Evolutionary conservation across 768 basidiomycete species (phyloP).

Genomic region (Amylocystis lapponica): DNA sequence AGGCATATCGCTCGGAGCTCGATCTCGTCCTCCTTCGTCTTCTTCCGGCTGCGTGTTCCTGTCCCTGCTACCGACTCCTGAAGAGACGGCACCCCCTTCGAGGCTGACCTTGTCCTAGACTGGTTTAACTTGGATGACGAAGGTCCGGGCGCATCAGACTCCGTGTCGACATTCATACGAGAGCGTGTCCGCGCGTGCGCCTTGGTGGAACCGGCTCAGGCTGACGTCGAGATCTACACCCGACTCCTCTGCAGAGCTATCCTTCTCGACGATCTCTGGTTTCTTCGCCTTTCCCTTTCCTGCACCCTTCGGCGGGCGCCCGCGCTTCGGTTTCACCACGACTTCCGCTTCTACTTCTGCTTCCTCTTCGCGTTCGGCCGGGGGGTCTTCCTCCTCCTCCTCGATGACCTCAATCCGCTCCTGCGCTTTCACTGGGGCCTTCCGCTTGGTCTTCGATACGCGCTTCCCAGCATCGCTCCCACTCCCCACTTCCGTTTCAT

Average conservation of each 20-base stretch:
- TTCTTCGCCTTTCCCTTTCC: no score
- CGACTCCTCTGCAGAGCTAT: constrained; percentile 1
- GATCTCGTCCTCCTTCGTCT: constrained; percentile 14
- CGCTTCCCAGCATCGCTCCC: constrained; percentile 20
- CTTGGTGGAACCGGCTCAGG: constrained; percentile 11
- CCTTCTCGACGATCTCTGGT: background rate
- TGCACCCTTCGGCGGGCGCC: constrained; percentile 10
- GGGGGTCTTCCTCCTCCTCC: constrained; percentile 23
- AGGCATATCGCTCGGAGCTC: constrained; percentile 5
- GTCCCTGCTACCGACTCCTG: background rate
- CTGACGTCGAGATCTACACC: no score
- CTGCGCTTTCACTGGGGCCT: constrained; percentile 14
- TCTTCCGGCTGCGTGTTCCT: constrained; percentile 10
- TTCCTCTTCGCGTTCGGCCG: constrained; percentile 12
- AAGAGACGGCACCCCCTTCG: constrained; percentile 2
- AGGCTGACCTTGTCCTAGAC: constrained; percentile 9
- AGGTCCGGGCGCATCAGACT: constrained; percentile 8
- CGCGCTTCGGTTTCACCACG: constrained; percentile 13
- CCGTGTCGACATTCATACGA: constrained; percentile 10
- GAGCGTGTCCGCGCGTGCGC: constrained; percentile 14
- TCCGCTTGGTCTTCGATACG: constrained; percentile 20
- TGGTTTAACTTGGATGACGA: constrained; percentile 8
- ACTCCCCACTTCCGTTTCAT: constrained; percentile 21
- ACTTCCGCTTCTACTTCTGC: constrained; percentile 1
- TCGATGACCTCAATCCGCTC: constrained; percentile 22